Evolutionary conservation across 768 basidiomycete genomes (phyloP).

Genomic region (Amanita inopinata): DNA sequence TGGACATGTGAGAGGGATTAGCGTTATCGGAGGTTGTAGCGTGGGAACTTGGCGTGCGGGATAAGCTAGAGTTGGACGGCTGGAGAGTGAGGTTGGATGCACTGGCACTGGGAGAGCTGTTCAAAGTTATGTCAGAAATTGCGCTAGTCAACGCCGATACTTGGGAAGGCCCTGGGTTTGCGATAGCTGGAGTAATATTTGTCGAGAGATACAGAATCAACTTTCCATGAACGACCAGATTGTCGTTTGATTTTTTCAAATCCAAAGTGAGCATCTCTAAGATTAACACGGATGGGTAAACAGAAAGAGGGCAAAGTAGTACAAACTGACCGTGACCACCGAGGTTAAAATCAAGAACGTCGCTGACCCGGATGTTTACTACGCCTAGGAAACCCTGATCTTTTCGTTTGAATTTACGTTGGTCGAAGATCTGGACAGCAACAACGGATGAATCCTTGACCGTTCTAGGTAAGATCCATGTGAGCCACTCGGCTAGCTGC

Average conservation of each 20-base stretch:
- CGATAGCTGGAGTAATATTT: constrained; percentile 75
- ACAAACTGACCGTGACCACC: constrained; percentile 80
- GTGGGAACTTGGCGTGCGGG: constrained; percentile 61
- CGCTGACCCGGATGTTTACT: constrained; percentile 87
- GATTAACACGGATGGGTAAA: constrained; percentile 11
- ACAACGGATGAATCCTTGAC: constrained; percentile 98
- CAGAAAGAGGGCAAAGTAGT: constrained; percentile 3
- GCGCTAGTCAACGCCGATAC: constrained; percentile 48
- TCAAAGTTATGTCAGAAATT: constrained; percentile 51
- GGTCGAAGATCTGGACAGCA: constrained; percentile 98
- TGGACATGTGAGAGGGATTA: constrained; percentile 19
- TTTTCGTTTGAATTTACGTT: constrained; percentile 96
- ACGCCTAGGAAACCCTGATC: constrained; percentile 99
- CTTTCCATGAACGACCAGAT: constrained; percentile 95
- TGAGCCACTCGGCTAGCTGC: constrained; percentile 5
- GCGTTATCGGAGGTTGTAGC: constrained; percentile 40
- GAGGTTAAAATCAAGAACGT: constrained; percentile 84
- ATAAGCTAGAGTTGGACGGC: constrained; percentile 34
- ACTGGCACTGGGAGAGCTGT: constrained; percentile 49
- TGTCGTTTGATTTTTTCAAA: constrained; percentile 98
- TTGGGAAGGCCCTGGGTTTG: constrained; percentile 75
- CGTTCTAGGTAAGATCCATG: constrained; percentile 38
- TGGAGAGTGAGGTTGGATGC: constrained; percentile 40
- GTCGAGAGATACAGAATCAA: constrained; percentile 95
- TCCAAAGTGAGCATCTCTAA: constrained; percentile 94